Conservation (phyloP, 2,329 filamentous ascomycete species). For the Aureobasidium vineae region DNA sequence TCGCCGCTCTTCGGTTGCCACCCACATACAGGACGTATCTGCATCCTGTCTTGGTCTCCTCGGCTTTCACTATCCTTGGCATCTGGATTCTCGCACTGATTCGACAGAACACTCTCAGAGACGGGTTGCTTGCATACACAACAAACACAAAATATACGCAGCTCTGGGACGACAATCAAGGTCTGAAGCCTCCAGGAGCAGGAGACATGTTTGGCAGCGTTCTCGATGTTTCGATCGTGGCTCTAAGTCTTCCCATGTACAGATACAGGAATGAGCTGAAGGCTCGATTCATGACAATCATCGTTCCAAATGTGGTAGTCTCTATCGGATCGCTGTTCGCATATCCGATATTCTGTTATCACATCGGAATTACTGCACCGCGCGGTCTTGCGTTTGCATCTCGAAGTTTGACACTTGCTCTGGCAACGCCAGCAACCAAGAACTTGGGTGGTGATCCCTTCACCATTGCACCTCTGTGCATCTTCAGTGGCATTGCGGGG, state of each 20-base stretch:
- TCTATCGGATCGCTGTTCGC: slow-evolving; percentile 56
- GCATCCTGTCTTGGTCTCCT: slow-evolving; percentile 59
- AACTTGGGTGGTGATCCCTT: slow-evolving; percentile 59
- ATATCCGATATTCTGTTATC: slow-evolving; percentile 57
- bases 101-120: slow-evolving; percentile 43
- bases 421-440: slow-evolving; percentile 57
- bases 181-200: slow-evolving; percentile 49
- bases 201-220: slow-evolving; percentile 57
- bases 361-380: slow-evolving; percentile 54
- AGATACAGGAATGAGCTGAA: slow-evolving; percentile 58
- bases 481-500: slow-evolving; percentile 60
- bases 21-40: slow-evolving; percentile 52
- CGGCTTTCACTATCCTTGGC: slow-evolving; percentile 53
- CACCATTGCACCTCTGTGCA: slow-evolving; percentile 57
- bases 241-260: slow-evolving; percentile 61
- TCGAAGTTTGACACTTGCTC: slow-evolving; percentile 58
- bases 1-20: slow-evolving; percentile 52
- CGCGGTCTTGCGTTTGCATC: slow-evolving; percentile 57
- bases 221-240: slow-evolving; percentile 59
- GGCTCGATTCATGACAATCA: slow-evolving; percentile 50
- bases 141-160: slow-evolving; percentile 55
- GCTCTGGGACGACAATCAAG: slow-evolving; percentile 47
- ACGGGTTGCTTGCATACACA: slow-evolving; percentile 50
- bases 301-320: slow-evolving; percentile 54
- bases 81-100: slow-evolving; percentile 56